Conservation (phyloP, 768 basidiomycete species). For the Serendipita sp. region DNA sequence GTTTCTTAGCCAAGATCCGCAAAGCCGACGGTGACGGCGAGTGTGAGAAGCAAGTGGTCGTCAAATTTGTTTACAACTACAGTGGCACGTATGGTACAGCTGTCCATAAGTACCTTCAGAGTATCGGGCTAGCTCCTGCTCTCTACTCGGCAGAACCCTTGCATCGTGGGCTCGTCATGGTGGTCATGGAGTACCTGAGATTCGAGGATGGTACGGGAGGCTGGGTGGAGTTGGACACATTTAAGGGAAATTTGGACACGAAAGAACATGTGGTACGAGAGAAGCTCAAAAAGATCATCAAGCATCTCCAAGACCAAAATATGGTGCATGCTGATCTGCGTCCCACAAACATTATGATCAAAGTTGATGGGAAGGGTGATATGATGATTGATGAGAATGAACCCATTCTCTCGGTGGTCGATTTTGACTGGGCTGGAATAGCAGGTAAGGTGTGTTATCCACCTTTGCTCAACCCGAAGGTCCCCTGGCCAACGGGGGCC, state of each 20-base stretch:
- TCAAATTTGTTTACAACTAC: background rate
- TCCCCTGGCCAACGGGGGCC: background rate
- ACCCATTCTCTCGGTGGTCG: background rate
- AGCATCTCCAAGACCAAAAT: background rate
- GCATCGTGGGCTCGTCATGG: background rate
- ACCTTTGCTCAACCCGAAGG: background rate
- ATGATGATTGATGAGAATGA: background rate
- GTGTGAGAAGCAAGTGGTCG: background rate
- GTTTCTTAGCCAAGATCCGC: background rate
- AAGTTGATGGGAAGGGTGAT: background rate
- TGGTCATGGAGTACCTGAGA: background rate
- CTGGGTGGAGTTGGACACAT: background rate
- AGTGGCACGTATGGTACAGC: background rate
- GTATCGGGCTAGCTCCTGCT: background rate
- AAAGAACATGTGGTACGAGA: background rate
- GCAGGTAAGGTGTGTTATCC: too few species aligned
- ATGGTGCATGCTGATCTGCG: background rate
- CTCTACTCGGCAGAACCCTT: background rate
- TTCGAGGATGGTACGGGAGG: background rate
- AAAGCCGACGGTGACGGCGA: background rate
- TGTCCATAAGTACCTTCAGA: background rate
- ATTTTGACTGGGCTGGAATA: background rate
- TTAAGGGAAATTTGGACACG: background rate
- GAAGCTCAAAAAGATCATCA: background rate
- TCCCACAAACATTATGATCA: background rate